These are phyloP conservation scores for Microsporum ferrugineum DNA, from an alignment of 2,329 filamentous ascomycete genomes.

Conservation along the genomic window DNA sequence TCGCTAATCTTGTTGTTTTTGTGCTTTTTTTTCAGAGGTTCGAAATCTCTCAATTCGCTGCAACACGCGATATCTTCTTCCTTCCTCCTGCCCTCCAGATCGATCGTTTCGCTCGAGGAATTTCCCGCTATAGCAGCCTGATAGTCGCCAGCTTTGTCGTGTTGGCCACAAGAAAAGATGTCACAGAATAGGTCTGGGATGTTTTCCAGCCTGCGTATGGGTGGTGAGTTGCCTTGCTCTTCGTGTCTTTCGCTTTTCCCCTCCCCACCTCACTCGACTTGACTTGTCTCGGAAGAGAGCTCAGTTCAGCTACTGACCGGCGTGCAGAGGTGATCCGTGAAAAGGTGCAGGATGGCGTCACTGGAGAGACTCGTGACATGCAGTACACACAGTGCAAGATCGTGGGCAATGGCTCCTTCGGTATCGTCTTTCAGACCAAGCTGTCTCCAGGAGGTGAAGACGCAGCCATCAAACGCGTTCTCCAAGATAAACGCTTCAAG, in stretches of 20 bases:
- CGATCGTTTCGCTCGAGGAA: background rate
- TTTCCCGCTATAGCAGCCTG: background rate
- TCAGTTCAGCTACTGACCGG: conserved; percentile 12
- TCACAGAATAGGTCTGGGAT: conserved; percentile 84
- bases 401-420: conserved; percentile 96
- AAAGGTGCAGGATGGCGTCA: conserved; percentile 96
- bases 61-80: conserved; percentile 14
- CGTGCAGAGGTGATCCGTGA: conserved; percentile 83
- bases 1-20: background rate
- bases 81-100: background rate
- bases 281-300: background rate
- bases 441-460: conserved; percentile 95
- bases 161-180: conserved; percentile 44
- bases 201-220: conserved; percentile 85
- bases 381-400: conserved; percentile 99
- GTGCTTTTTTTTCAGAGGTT: background rate
- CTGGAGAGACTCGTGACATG: conserved; percentile 90
- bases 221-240: conserved; percentile 58
- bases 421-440: conserved; percentile 98
- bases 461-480: conserved; percentile 95
- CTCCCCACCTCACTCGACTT: background rate
- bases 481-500: conserved; percentile 99
- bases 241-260: conserved; percentile 2
- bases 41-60: background rate
- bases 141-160: background rate